Base-by-base conservation (phyloP, 2,329 filamentous ascomycete genomes). In the Neonectria sp. region DNA sequence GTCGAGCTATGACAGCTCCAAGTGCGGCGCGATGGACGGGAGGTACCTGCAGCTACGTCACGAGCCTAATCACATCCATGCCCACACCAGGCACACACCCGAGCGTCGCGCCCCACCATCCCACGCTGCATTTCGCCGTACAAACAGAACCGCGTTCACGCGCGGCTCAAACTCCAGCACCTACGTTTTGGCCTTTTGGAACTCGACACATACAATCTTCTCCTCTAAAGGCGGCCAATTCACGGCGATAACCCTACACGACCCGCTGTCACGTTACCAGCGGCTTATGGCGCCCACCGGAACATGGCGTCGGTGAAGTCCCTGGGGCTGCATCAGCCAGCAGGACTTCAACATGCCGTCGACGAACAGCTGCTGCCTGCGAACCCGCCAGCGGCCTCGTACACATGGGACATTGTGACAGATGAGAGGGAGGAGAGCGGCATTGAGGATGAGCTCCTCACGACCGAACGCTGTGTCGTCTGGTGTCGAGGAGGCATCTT, bases 401-500 rank as follows among this genome's bases (percentile, higher is more conserved):
- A 97, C 80, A 85, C 84, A 65, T 98, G 96, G 95, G 88, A 93
- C 37, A 91, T 91, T 40, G 83, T 77, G 43, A 82, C 79, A 29
- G 83, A 86, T 65, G 76, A 79, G 31, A 74, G 77, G 6, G 80
- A 79, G 9, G 76, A 80, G 37, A 80, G 80, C 29, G 79, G 84
- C 2, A 83, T 87, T 40, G 91, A 95, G 73, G 95, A 97, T 75
- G 95, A 98, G 81, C 82, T 98, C 15, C 83, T 97, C 27, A 90
- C 90, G 58, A 96, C 95, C 12, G 85, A 90, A 29, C 86, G 88
- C 67, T 91, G 91, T 74, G 95, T 97, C 13, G 88, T 98, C 64
- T 99, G 95, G 95, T 97, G 94, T 45, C 90, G 94, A 65, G 95
- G 94, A 53, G 92, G 92, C 64, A 86, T 95, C 65, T 92, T 98